Evolutionary conservation across 768 basidiomycete genomes (phyloP), one percentile per base, ranked within the genome.

Genomic region (Russula olivacea): DNA sequence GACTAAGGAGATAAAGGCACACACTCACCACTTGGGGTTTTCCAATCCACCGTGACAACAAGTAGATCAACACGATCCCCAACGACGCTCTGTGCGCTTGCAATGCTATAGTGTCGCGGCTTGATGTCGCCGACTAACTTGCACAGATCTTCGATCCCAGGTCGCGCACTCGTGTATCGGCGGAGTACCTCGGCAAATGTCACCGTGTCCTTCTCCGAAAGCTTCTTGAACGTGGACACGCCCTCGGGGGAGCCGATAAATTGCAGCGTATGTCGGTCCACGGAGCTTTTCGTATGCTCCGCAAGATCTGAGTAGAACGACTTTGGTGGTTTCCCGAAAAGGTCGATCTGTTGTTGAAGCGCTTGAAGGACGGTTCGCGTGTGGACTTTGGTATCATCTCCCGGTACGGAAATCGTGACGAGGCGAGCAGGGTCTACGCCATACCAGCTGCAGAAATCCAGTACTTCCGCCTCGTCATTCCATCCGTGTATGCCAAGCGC

Each of bases 51-150:
- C 1, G 93, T 95, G 40, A 99, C 97, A 64, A 99, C 89, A 61
- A 99, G 78, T 32, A 99, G 78, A 74, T 99, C 96, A 9, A 99
- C 94, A 61, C 90, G 84, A 72, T 98, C 83, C 5, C 97, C 97
- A 17, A 98, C 95, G 60, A 90, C 94, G 70, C 89, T 90, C 75
- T 98, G 96, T 38, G 93, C 85, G 68, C 91, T 93, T 23, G 97
- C 96, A 71, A 99, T 99, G 74, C 93, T 96, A 75, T 99, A 99
- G 75, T 98, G 97, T 65, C 97, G 83, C 4, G 96, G 95, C 75
- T 97, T 94, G 78, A 93, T 98, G 72, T 97, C 93, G 0, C 93
- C 95, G 50, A 98, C 79, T 69, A 97, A 73, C 72, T 91, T 89
- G 70, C 95, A 94, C 3, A 97, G 80, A 60, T 80, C 85, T 74